Base-by-base conservation (phyloP, 2,329 filamentous ascomycete genomes). In the Colletotrichum aenigma region DNA sequence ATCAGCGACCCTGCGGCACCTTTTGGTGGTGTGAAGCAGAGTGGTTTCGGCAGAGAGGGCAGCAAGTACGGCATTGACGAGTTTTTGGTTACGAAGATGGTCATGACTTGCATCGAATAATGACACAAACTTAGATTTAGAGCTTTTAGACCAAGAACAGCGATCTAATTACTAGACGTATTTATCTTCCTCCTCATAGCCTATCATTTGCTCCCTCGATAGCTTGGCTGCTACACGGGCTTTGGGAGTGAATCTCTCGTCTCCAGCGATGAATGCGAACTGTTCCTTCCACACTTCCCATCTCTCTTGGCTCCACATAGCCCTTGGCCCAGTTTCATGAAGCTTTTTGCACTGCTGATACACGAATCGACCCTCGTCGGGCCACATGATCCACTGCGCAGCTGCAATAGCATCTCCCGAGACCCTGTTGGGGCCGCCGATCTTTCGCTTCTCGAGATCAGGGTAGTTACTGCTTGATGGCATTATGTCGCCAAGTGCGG, bases 1-100 rank as follows among this genome's bases (percentile, higher is more conserved):
- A 77, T 77, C 21, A 85, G 83, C 0, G 86, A 88, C 32, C 82
- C 85, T 70, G 80, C 85, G 2, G 83, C 88, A 26, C 87, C 87
- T 0, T 88, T 88, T 75, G 87, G 87, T 7, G 87, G 87, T 2
- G 84, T 88, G 6, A 88, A 88, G 81, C 87, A 88, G 81, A 88
- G 87, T 62, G 87, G 87, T 18, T 86, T 88, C 38, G 87, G 87
- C 0, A 79, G 87, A 15, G 87, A 88, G 73, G 78, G 87, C 9
- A 87, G 87, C 68, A 86, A 88, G 79, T 86, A 77, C 21, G 76
- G 76, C 8, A 76, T 77, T 43, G 76, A 77, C 32, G 76, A 77
- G 58, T 77, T 68, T 26, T 52, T 77, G 66, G 74, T 76, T 18
- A 76, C 67, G 3, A 77, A 77, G 70, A 77, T 76, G 74, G 74